Percentiles rank a stretch among this genome's conserved stretches.
Evolutionary conservation across 148 eudicot species (phyloP).

Genomic region (Cornus suecica): DNA sequence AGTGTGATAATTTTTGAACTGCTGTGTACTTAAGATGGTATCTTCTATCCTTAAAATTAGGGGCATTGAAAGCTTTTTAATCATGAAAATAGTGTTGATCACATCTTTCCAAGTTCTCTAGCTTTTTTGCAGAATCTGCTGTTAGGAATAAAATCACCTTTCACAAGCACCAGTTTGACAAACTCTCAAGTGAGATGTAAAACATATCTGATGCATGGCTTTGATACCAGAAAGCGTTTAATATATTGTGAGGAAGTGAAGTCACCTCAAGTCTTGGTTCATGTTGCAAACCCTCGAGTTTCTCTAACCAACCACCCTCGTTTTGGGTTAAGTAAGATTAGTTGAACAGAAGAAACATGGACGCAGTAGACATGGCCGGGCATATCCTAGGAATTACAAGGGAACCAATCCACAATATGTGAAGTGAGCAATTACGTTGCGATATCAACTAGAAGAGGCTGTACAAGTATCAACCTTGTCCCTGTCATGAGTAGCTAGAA

Average conservation of each 20-base stretch:
- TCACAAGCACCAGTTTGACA: not conserved
- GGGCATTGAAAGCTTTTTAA: not conserved
- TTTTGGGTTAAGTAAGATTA: no score
- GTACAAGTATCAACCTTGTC: no score
- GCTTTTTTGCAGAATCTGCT: not conserved
- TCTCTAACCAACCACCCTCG: no score
- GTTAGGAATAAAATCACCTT: not conserved
- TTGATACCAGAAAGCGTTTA: not conserved
- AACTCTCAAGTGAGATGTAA: not conserved
- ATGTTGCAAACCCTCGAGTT: not conserved
- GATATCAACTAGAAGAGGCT: no score
- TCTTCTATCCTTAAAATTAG: no score
- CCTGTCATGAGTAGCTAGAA: no score
- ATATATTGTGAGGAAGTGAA: not conserved
- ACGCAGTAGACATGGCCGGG: no score
- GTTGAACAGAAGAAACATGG: no score
- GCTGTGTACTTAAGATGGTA: not conserved
- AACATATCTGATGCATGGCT: not conserved
- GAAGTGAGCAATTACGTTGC: no score
- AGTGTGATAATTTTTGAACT: not conserved
- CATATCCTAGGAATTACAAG: no score
- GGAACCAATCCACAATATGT: no score
- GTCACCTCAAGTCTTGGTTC: no score
- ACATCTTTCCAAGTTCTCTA: not conserved
- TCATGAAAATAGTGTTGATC: not conserved